Percentiles rank a stretch among this genome's conserved stretches.
Conservation (phyloP, 257 asterid species). For the Solanum ossicruentum region DNA sequence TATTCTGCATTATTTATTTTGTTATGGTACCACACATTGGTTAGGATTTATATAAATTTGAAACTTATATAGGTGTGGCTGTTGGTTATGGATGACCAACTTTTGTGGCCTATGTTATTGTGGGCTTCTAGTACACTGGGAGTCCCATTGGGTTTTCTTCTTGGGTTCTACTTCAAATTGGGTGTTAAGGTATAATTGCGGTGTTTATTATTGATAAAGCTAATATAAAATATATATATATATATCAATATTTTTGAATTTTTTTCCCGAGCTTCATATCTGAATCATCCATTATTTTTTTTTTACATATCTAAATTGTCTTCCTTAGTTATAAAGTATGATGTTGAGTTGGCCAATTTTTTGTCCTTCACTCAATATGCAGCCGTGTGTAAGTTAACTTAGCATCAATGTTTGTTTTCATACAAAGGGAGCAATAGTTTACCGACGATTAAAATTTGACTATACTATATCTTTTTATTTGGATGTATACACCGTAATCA, state of each 20-base stretch:
- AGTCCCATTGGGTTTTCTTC: slow-evolving; percentile 3
- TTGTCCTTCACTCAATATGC: too few species aligned
- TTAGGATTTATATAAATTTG: not conserved
- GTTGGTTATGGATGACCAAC: slow-evolving; percentile 41
- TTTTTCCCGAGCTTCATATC: not conserved
- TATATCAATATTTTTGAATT: too few species aligned
- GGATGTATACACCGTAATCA: not conserved
- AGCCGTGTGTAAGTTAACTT: too few species aligned
- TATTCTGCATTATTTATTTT: not conserved
- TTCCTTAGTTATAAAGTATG: not conserved
- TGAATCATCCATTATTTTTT: not conserved
- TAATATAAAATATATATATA: not conserved
- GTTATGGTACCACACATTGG: not conserved
- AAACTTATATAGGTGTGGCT: slow-evolving; percentile 21
- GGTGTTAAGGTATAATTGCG: slow-evolving; percentile 16
- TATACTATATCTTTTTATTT: not conserved
- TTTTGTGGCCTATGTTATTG: slow-evolving; percentile 23
- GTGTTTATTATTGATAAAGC: not conserved
- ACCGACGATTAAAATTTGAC: not conserved
- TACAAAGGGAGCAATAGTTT: too few species aligned
- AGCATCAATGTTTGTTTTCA: too few species aligned
- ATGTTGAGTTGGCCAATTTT: not conserved
- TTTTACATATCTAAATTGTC: not conserved
- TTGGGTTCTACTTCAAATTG: slow-evolving; percentile 22
- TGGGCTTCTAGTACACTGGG: slow-evolving; percentile 28